Percentiles rank a stretch among this genome's conserved stretches.
These are phyloP conservation scores for Brettanomyces anomalus DNA, from an alignment of 805 yeast genomes.

Conservation along the genomic window DNA sequence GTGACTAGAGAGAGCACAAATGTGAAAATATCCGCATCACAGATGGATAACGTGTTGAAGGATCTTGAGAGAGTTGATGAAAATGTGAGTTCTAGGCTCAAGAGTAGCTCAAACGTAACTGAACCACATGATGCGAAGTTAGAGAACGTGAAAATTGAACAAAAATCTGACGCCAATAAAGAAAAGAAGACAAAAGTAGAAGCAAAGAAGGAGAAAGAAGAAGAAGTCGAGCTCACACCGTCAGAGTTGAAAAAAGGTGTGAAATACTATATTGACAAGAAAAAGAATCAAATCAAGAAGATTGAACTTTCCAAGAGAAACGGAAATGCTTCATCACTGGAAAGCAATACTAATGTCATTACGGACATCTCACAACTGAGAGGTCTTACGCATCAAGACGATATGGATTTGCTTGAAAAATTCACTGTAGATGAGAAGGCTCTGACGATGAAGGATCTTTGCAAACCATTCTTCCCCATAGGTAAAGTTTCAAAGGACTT, in stretches of 20 bases:
- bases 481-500: slow-evolving; percentile 57
- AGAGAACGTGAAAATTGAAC: slow-evolving; percentile 2
- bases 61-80: too few species aligned
- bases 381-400: slow-evolving; percentile 28
- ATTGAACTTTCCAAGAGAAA: slow-evolving; percentile 17
- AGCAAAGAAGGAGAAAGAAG: slow-evolving; percentile 3
- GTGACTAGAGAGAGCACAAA: slow-evolving; percentile 5
- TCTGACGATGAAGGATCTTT: slow-evolving; percentile 61
- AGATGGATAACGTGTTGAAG: neutral
- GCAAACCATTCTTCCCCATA: slow-evolving; percentile 58
- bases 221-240: slow-evolving; percentile 3
- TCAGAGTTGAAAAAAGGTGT: slow-evolving; percentile 7
- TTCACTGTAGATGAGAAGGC: slow-evolving; percentile 40
- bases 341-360: slow-evolving; percentile 4
- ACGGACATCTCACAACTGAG: slow-evolving; percentile 20
- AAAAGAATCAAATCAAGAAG: slow-evolving; percentile 9
- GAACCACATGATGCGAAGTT: neutral
- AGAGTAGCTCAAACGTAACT: neutral
- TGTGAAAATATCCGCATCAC: slow-evolving; percentile 4
- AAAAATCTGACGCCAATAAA: neutral
- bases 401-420: slow-evolving; percentile 31
- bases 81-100: neutral
- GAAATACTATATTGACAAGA: slow-evolving; percentile 12
- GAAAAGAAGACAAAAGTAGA: slow-evolving; percentile 1
- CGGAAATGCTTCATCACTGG: slow-evolving; percentile 5